Percentiles rank a stretch among this genome's conserved stretches.
These are phyloP conservation scores for Annulohypoxylon bovei DNA, from an alignment of 495 filamentous ascomycete species.

Conservation along the genomic window DNA sequence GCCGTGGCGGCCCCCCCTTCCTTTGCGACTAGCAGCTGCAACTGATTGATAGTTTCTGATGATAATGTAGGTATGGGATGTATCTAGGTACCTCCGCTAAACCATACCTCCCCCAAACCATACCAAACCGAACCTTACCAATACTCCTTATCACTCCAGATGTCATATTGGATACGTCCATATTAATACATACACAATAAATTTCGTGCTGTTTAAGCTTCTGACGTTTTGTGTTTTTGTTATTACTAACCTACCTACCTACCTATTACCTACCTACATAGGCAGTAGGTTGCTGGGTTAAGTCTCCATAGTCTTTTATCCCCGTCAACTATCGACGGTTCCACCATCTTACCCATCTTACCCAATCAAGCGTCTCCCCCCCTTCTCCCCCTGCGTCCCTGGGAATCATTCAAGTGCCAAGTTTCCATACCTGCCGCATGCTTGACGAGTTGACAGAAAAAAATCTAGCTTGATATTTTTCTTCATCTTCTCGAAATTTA, in stretches of 20 bases:
- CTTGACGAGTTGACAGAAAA: slow-evolving; percentile 11
- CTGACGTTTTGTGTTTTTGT: slow-evolving; percentile 29
- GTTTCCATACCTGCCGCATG: slow-evolving; percentile 31
- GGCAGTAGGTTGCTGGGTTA: not conserved
- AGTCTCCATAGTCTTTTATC: slow-evolving; percentile 4
- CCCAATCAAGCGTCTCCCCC: slow-evolving; percentile 13
- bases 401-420: slow-evolving; percentile 33
- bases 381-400: slow-evolving; percentile 5
- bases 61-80: not conserved
- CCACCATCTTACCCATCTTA: slow-evolving; percentile 17
- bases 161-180: too few relatives aligned
- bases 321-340: slow-evolving; percentile 27
- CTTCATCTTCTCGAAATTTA: slow-evolving; percentile 33
- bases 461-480: slow-evolving; percentile 34
- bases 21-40: slow-evolving; percentile 1
- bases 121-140: not conserved
- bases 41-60: not conserved
- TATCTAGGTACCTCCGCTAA: not conserved
- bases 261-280: too few relatives aligned
- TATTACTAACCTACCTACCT: too few relatives aligned
- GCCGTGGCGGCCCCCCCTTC: not conserved
- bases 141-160: slow-evolving; percentile 16
- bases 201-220: slow-evolving; percentile 18
- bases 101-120: not conserved
- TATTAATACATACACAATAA: too few relatives aligned